Evolutionary conservation across 108 stramenopile species (phyloP).

Genomic region (Epithemia pelagica): DNA sequence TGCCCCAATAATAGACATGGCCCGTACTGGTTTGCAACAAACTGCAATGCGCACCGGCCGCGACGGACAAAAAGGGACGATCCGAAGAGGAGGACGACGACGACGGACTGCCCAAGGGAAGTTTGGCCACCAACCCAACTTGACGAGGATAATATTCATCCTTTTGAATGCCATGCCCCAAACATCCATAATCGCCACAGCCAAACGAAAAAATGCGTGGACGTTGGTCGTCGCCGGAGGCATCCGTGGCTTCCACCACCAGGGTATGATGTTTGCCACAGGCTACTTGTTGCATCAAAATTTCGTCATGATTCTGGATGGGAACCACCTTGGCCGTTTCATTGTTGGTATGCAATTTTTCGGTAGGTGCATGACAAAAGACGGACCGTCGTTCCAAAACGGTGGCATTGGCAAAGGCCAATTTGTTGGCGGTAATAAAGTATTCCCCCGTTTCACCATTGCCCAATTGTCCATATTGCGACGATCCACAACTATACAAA

Average conservation of each 20-base stretch:
- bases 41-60: slow-evolving; percentile 64
- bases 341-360: slow-evolving; percentile 14
- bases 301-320: slow-evolving; percentile 19
- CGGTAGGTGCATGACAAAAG: slow-evolving; percentile 46
- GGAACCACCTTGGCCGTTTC: slow-evolving; percentile 31
- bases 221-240: not conserved
- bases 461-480: slow-evolving; percentile 79
- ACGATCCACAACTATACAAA: slow-evolving; percentile 70
- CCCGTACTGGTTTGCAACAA: slow-evolving; percentile 56
- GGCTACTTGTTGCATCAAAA: slow-evolving; percentile 51
- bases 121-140: slow-evolving; percentile 40
- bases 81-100: slow-evolving; percentile 10
- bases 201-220: slow-evolving; percentile 62
- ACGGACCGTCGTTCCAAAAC: slow-evolving; percentile 48
- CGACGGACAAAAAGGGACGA: slow-evolving; percentile 32
- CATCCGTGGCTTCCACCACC: slow-evolving; percentile 62
- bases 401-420: slow-evolving; percentile 62
- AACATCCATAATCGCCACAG: slow-evolving; percentile 78
- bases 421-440: slow-evolving; percentile 71
- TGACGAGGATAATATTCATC: slow-evolving; percentile 78
- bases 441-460: slow-evolving; percentile 89
- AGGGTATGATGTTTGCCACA: slow-evolving; percentile 81
- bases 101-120: slow-evolving; percentile 19
- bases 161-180: slow-evolving; percentile 77
- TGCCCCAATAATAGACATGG: slow-evolving; percentile 86